phyloP scores from a whole-genome alignment of 2,329 filamentous ascomycete genomes.

The Conoideocrella luteorostrata region DNA sequence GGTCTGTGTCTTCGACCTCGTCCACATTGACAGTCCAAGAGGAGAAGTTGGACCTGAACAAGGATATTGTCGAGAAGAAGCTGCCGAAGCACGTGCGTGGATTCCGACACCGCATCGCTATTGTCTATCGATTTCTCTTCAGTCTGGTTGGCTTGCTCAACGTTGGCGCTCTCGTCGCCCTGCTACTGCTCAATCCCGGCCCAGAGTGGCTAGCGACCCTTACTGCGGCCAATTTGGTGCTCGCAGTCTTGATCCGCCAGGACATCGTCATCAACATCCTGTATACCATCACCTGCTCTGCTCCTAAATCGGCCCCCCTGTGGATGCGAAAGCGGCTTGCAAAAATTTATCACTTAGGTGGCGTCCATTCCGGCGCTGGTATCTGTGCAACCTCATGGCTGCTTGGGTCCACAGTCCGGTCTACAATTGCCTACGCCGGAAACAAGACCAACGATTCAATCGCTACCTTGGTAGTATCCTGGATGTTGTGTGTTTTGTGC shows the following conservation, averaged over 20 bases:
- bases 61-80: conserved; percentile 34
- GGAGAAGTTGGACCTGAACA: conserved; percentile 23
- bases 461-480: conserved; percentile 42
- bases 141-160: conserved; percentile 46
- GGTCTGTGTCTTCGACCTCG: conserved; percentile 21
- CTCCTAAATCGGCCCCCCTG: conserved; percentile 40
- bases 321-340: conserved; percentile 40
- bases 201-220: conserved; percentile 34
- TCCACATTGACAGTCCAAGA: conserved; percentile 23
- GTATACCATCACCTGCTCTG: conserved; percentile 39
- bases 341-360: conserved; percentile 47
- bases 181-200: conserved; percentile 29
- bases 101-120: conserved; percentile 39
- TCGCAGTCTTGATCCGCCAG: conserved; percentile 46
- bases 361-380: conserved; percentile 44
- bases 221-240: conserved; percentile 41
- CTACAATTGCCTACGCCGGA: conserved; percentile 27
- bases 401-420: conserved; percentile 34
- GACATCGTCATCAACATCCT: conserved; percentile 46
- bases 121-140: conserved; percentile 51
- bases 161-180: conserved; percentile 37
- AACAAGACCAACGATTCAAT: conserved; percentile 30
- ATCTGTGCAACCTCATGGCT: conserved; percentile 45
- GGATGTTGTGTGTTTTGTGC: conserved; percentile 51
- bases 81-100: conserved; percentile 31